Evolutionary conservation across 2,329 filamentous ascomycete genomes (phyloP), one percentile per base, ranked within the genome.

Genomic region (Aspergillus versicolor): DNA sequence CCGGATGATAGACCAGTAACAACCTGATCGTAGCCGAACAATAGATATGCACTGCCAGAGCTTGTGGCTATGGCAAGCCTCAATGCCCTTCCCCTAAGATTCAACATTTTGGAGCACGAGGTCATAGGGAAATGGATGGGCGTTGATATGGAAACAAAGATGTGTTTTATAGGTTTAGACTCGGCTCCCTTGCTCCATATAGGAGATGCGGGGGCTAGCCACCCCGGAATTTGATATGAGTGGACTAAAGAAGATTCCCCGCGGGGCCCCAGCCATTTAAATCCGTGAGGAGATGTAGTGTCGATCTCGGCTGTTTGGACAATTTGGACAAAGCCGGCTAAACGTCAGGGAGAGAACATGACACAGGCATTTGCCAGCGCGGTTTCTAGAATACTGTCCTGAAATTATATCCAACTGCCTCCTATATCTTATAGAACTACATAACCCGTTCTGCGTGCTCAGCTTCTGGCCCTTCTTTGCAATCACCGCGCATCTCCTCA

Each of bases 21-120:
- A 24, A 24, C 24, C 24, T 65, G 64, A 32, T 69, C 65, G 48
- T 65, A 68, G 13, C 68, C 67, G 45, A 62, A 62, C 19, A 62
- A 45, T 2, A 61, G 34, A 30, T 52, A 52, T 9, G 48, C 48
- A 17, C 48, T 52, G 22, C 48, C 48, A 4, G 48, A 52, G 17
- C 48, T 43, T 4, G 40, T 19, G 7, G 48, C 27, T 1, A 52
- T 52, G 21, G 48, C 48, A 5, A 52, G 48, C 21, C 32, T 21
- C 37, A 52, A 32, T 2, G 37, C 3, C 3, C 22, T 21, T 3
- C 48, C 48, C 37, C 3, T 52, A n/a, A 52, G 24, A 8, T 52
- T 42, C 7, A 43, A 52, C 48, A 42, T 52, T 6, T 42, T 42
- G 34, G 2, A 21, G 37, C 12, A 40, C 21, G 7, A 3, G 47